Conservation (phyloP, 208 protist genomes). For the Acanthamoeba castellanii region DNA sequence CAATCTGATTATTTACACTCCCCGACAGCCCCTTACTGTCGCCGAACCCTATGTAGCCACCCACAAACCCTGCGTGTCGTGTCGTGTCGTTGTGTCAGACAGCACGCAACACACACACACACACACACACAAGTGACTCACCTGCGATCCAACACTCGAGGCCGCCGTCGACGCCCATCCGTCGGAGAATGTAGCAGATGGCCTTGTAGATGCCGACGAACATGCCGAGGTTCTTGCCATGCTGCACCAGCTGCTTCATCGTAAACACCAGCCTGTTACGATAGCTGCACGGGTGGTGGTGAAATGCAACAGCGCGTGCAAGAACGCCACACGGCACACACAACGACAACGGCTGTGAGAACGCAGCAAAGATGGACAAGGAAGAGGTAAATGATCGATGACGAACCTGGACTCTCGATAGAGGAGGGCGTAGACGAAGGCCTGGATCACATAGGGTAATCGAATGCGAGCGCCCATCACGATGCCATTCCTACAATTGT, state of each 20-base stretch:
- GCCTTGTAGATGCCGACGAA: constrained; percentile 82
- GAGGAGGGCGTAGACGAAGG: constrained; percentile 78
- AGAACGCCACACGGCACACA: neutral
- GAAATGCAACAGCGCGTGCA: neutral
- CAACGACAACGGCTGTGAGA: neutral
- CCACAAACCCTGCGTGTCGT: neutral
- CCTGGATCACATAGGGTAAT: constrained; percentile 83
- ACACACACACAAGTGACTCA: neutral
- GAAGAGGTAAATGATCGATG: neutral
- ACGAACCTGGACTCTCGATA: constrained; percentile 76
- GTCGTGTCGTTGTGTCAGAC: neutral
- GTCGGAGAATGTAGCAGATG: constrained; percentile 81
- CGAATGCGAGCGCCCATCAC: constrained; percentile 81
- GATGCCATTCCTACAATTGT: constrained; percentile 76
- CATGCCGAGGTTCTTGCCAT: constrained; percentile 82
- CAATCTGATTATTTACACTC: constrained; percentile 85
- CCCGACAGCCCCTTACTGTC: constrained; percentile 72
- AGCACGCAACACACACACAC: neutral
- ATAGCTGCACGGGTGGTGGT: neutral
- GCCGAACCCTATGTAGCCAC: constrained; percentile 79
- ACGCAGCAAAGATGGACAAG: neutral
- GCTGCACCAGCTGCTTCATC: constrained; percentile 83
- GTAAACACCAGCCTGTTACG: constrained; percentile 71
- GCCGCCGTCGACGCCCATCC: constrained; percentile 74
- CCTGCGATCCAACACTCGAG: constrained; percentile 80